Evolutionary conservation across 768 basidiomycete species (phyloP).

Genomic region (Tricholoma bakamatsutake): DNA sequence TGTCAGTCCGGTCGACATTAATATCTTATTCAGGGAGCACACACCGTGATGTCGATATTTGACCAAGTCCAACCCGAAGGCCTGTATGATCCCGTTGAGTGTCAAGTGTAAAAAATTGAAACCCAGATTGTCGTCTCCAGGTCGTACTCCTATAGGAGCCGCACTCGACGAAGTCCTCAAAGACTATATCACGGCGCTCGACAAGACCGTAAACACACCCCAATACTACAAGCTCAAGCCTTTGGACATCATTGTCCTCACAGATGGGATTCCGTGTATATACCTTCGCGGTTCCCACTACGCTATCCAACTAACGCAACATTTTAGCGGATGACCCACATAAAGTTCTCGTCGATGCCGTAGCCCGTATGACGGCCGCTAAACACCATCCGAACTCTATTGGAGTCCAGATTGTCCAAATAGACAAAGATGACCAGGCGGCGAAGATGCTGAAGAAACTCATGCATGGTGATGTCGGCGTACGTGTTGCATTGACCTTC

Average conservation of each 20-base stretch:
- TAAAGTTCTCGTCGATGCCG: slow-evolving; percentile 18
- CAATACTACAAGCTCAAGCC: slow-evolving; percentile 21
- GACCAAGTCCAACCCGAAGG: slow-evolving; percentile 12
- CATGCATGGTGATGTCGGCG: slow-evolving; percentile 22
- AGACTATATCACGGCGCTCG: slow-evolving; percentile 18
- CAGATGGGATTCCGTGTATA: slow-evolving; percentile 26
- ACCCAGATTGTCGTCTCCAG: slow-evolving; percentile 8
- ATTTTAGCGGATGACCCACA: slow-evolving; percentile 14
- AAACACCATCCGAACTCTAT: slow-evolving; percentile 29
- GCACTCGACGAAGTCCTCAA: slow-evolving; percentile 17
- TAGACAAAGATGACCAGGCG: slow-evolving; percentile 20
- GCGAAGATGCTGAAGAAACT: slow-evolving; percentile 18
- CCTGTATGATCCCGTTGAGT: background rate
- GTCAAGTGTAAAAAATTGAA: background rate
- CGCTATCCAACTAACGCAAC: background rate
- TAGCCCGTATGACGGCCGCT: slow-evolving; percentile 13
- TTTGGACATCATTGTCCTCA: slow-evolving; percentile 28
- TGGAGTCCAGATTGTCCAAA: slow-evolving; percentile 29
- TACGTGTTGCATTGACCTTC: slow-evolving; percentile 3
- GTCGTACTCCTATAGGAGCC: slow-evolving; percentile 24
- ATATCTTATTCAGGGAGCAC: slow-evolving; percentile 12
- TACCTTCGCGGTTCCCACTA: background rate
- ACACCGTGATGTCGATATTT: slow-evolving; percentile 16
- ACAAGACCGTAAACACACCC: slow-evolving; percentile 8
- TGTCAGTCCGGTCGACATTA: background rate